Evolutionary conservation across 495 filamentous ascomycete species (phyloP).

Genomic region (Trichoderma virens): DNA sequence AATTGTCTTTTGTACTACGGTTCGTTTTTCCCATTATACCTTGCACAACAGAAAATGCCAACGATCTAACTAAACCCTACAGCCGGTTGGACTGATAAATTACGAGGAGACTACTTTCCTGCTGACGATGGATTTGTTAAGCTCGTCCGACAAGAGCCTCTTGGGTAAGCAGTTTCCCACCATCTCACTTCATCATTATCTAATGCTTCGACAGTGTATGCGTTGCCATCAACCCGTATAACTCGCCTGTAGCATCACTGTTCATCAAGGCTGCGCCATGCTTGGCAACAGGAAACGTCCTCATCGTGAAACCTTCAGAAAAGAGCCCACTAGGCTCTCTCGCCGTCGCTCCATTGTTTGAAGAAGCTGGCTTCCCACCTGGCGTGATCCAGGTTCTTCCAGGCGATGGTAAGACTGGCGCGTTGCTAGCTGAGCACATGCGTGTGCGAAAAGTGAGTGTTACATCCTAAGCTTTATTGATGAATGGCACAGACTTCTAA

Average conservation of each 20-base stretch:
- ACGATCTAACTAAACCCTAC: background rate
- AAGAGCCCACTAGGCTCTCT: background rate
- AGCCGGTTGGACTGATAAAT: background rate
- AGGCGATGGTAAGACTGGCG: slow-evolving; percentile 29
- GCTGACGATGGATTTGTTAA: slow-evolving; percentile 10
- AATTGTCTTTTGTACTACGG: background rate
- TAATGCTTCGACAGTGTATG: background rate
- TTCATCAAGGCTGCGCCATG: background rate
- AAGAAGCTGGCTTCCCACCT: slow-evolving; percentile 12
- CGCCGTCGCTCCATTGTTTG: background rate
- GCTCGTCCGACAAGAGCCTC: background rate
- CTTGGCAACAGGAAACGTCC: background rate
- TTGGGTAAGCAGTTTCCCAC: background rate
- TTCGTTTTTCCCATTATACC: background rate
- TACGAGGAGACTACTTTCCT: slow-evolving; percentile 8
- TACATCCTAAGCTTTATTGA: background rate
- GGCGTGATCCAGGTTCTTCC: slow-evolving; percentile 22
- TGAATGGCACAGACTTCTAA: background rate
- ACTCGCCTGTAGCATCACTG: background rate
- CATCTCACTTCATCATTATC: no score
- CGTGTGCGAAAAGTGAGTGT: slow-evolving; percentile 21
- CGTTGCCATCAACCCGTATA: background rate
- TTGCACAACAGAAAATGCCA: background rate
- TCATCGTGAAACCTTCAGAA: background rate
- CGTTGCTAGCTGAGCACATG: slow-evolving; percentile 32